Evolutionary conservation across 148 eudicot genomes (phyloP).

Genomic region (Chenopodium formosanum): DNA sequence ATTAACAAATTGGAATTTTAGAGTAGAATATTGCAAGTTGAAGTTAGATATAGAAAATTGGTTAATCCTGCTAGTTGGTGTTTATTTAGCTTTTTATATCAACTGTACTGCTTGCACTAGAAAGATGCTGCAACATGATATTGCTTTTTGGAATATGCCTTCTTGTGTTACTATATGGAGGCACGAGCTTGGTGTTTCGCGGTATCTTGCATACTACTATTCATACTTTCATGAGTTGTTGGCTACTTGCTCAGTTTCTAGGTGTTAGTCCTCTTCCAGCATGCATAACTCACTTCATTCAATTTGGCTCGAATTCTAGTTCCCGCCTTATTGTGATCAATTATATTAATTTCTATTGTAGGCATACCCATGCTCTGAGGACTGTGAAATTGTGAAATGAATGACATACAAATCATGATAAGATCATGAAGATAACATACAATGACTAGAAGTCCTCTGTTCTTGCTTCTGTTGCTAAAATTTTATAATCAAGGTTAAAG

Average conservation of each 20-base stretch:
- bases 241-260: neutral
- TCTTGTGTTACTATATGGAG: slow-evolving; percentile 13
- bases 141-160: slow-evolving; percentile 29
- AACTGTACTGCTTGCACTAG: neutral
- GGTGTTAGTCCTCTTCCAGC: slow-evolving; percentile 2
- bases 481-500: neutral
- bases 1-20: slow-evolving; percentile 12
- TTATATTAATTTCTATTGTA: too few species aligned
- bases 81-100: slow-evolving; percentile 4
- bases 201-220: neutral
- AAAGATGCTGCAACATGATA: slow-evolving; percentile 19
- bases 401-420: neutral
- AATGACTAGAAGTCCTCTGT: neutral
- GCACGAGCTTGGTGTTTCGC: neutral
- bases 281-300: neutral
- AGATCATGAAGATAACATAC: neutral
- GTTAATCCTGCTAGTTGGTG: slow-evolving; percentile 9
- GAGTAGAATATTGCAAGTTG: slow-evolving; percentile 22
- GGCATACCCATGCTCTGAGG: neutral
- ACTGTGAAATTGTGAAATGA: neutral
- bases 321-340: neutral
- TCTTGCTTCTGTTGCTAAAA: neutral
- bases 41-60: slow-evolving; percentile 15
- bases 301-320: neutral
- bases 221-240: neutral